phyloP scores from a whole-genome alignment of 1,139 yeast species.

The Candida sojae region DNA sequence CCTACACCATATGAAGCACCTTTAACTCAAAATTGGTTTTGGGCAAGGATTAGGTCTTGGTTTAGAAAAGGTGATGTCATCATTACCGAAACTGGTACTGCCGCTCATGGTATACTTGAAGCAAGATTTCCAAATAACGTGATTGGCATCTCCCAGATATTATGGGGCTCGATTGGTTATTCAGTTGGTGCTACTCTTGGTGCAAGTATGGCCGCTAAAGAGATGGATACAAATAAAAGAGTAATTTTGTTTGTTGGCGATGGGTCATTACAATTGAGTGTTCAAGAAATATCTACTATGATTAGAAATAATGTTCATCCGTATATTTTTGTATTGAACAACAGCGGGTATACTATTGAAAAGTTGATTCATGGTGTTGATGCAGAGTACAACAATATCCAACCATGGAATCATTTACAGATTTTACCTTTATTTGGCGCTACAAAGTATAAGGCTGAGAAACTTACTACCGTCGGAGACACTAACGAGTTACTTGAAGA shows the following conservation, averaged over 20 bases:
- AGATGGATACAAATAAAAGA: slow-evolving; percentile 66
- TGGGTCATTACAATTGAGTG: slow-evolving; percentile 87
- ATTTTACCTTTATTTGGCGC: slow-evolving; percentile 75
- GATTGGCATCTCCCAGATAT: slow-evolving; percentile 81
- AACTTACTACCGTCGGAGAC: slow-evolving; percentile 67
- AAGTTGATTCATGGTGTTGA: slow-evolving; percentile 81
- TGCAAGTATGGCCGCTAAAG: slow-evolving; percentile 83
- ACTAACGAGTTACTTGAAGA: slow-evolving; percentile 58
- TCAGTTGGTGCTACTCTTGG: slow-evolving; percentile 85
- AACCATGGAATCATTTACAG: slow-evolving; percentile 76
- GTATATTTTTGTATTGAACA: slow-evolving; percentile 79
- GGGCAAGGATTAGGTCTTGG: slow-evolving; percentile 77
- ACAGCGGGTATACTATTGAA: slow-evolving; percentile 88
- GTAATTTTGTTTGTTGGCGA: slow-evolving; percentile 86
- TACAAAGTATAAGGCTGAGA: slow-evolving; percentile 53
- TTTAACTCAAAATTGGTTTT: slow-evolving; percentile 76
- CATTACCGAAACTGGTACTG: slow-evolving; percentile 87
- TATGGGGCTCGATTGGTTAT: slow-evolving; percentile 91
- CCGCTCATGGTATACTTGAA: slow-evolving; percentile 83
- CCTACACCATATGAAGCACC: slow-evolving; percentile 27
- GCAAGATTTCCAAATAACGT: slow-evolving; percentile 74
- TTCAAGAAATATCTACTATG: slow-evolving; percentile 84
- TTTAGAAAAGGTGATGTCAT: slow-evolving; percentile 78
- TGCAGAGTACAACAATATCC: slow-evolving; percentile 78
- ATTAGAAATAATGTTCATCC: slow-evolving; percentile 79